Conservation (phyloP, 768 basidiomycete species). For the Cystobasidiopsis lactophilus region DNA sequence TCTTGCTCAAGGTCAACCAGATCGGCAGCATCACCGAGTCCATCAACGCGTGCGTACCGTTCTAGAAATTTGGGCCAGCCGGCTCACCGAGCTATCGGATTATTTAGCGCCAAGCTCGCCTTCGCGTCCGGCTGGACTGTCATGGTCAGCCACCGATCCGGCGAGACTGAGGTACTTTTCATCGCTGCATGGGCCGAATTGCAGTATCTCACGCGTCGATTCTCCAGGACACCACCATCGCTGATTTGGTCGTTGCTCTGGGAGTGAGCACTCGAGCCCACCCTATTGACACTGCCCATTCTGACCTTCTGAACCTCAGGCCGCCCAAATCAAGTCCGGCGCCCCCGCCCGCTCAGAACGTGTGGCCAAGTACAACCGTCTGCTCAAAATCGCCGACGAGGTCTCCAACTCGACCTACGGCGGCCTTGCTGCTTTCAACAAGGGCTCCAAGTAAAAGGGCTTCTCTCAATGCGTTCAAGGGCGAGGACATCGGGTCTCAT, state of each 20-base stretch:
- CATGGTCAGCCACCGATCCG: constrained; percentile 98
- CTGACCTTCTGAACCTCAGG: constrained; percentile 11
- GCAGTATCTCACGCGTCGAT: constrained; percentile 3
- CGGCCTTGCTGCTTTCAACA: neutral
- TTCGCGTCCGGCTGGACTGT: constrained; percentile 96
- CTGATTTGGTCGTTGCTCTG: constrained; percentile 83
- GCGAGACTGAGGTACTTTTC: constrained; percentile 55
- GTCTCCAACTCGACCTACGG: neutral
- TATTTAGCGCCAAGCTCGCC: constrained; percentile 62
- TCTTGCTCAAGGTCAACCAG: constrained; percentile 97
- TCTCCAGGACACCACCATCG: constrained; percentile 87
- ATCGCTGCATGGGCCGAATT: neutral
- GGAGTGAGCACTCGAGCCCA: constrained; percentile 24
- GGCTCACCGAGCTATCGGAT: neutral
- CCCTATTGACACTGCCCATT: neutral
- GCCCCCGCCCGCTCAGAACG: constrained; percentile 42
- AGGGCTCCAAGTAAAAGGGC: too few relatives aligned
- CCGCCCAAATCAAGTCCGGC: constrained; percentile 94
- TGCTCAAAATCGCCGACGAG: constrained; percentile 28
- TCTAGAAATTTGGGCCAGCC: too few relatives aligned
- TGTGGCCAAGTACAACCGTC: constrained; percentile 51
- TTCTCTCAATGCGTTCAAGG: too few relatives aligned
- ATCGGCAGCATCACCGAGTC: constrained; percentile 41
- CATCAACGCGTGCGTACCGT: constrained; percentile 91
- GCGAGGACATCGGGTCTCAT: too few relatives aligned